Percentiles rank a stretch among this genome's conserved stretches.
These are phyloP conservation scores for Salvia rosmarinus DNA, from an alignment of 257 asterid genomes.

Conservation along the genomic window DNA sequence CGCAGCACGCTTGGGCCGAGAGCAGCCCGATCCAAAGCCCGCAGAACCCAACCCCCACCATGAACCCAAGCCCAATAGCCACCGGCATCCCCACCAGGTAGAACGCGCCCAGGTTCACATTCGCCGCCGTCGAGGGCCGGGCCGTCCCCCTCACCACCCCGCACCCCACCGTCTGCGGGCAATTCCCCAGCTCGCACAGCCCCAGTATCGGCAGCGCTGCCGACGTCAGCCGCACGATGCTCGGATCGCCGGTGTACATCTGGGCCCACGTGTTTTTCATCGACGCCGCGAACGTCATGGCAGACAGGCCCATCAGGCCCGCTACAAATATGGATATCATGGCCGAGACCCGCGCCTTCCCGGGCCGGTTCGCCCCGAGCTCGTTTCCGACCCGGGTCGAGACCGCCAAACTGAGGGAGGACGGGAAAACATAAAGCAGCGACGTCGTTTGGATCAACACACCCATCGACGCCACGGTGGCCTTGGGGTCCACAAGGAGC, in stretches of 20 bases:
- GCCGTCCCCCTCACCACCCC: slow-evolving; percentile 88
- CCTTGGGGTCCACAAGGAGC: slow-evolving; percentile 69
- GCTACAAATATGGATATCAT: slow-evolving; percentile 48
- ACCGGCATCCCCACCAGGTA: slow-evolving; percentile 85
- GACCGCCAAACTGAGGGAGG: slow-evolving; percentile 69
- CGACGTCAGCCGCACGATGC: slow-evolving; percentile 61
- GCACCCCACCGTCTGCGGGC: slow-evolving; percentile 88
- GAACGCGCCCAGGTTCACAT: slow-evolving; percentile 82
- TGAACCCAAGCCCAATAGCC: slow-evolving; percentile 68
- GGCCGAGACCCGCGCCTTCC: slow-evolving; percentile 59
- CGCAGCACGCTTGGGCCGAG: slow-evolving; percentile 79
- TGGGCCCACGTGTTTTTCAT: slow-evolving; percentile 58
- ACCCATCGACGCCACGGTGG: slow-evolving; percentile 85
- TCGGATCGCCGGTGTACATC: slow-evolving; percentile 59
- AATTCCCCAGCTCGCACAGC: slow-evolving; percentile 84
- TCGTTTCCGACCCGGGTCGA: slow-evolving; percentile 84
- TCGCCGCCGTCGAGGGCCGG: slow-evolving; percentile 73
- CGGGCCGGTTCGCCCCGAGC: slow-evolving; percentile 75
- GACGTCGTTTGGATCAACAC: slow-evolving; percentile 78
- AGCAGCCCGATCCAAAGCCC: slow-evolving; percentile 87
- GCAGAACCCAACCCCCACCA: slow-evolving; percentile 57
- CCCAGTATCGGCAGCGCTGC: slow-evolving; percentile 75
- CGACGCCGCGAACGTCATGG: slow-evolving; percentile 55
- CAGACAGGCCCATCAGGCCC: slow-evolving; percentile 60
- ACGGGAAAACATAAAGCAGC: slow-evolving; percentile 70